Evolutionary conservation across 768 basidiomycete genomes (phyloP), one percentile per base, ranked within the genome.

Genomic region (Xanthoconium stramineum): DNA sequence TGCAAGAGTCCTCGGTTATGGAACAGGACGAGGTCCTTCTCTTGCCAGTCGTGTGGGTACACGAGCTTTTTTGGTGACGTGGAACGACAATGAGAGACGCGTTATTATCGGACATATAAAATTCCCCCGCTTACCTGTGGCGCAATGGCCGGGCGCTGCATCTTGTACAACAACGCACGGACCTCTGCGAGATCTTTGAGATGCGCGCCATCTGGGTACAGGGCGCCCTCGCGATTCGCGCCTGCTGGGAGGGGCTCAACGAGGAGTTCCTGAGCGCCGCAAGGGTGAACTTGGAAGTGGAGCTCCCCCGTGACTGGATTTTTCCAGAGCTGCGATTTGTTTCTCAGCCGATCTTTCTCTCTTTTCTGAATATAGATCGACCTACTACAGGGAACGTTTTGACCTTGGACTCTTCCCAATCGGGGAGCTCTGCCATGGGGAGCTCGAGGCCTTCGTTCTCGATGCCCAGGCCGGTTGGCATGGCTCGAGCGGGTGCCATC

Each of bases 281-380:
- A 90, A 5, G 90, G 93, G 68, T 96, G 94, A 5, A 96, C 94
- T 67, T 98, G 84, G 75, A 95, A 86, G 68, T 95, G 91, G 20
- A 98, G 79, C 2, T 76, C 75, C 28, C 86, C 85, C 13, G 93
- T 96, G 9, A 83, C 82, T 1, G 93, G 91, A 72, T 95, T 96
- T 78, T 95, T 95, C 94, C 94, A 96, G 8, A 88, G 69, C 88
- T 93, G 32, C 39, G 12, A 47, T 24, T 17, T 32, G 42, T 5
- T 13, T 24, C 24, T 24, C 24, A 24, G 51, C 15, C 46, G 32
- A 32, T 53, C 28, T 33, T 12, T 10, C 29, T 11, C 38, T 43
- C 30, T 38, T 28, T 53, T 43, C 32, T 20, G 47, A 24, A 15
- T 17, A 46, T 42, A 29, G 43, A 50, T 36, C 37, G 32, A 63